These are phyloP conservation scores for Thecaphora thlaspeos DNA, from an alignment of 1,284 basidiomycete genomes.

Conservation along the genomic window DNA sequence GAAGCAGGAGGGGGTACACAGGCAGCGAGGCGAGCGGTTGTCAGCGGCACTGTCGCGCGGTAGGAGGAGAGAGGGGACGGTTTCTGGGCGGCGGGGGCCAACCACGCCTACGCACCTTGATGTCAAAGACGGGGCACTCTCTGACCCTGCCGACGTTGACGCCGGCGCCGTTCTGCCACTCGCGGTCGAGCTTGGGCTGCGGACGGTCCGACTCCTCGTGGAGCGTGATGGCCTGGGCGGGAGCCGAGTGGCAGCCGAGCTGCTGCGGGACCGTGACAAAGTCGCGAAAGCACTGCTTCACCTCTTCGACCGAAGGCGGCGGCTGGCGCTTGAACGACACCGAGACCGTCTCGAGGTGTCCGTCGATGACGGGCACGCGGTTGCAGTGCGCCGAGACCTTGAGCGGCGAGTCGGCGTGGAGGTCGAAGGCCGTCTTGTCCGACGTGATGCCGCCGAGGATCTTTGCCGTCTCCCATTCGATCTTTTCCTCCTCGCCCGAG, in stretches of 20 bases:
- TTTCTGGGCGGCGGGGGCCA: no score
- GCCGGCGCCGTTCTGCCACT: slow-evolving; percentile 86
- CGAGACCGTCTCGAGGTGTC: slow-evolving; percentile 83
- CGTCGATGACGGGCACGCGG: slow-evolving; percentile 88
- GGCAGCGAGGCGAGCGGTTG: no score
- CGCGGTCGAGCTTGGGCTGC: slow-evolving; percentile 87
- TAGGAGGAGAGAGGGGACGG: no score
- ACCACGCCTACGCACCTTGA: slow-evolving; percentile 45
- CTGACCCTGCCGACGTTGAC: slow-evolving; percentile 89
- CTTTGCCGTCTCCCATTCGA: slow-evolving; percentile 97
- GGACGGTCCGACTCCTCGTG: slow-evolving; percentile 91
- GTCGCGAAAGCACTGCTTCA: slow-evolving; percentile 73
- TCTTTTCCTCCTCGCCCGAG: slow-evolving; percentile 82
- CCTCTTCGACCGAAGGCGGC: slow-evolving; percentile 81
- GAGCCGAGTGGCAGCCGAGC: slow-evolving; percentile 82
- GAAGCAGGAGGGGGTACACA: not conserved
- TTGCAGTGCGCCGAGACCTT: slow-evolving; percentile 87
- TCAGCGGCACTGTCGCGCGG: no score
- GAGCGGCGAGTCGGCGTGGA: slow-evolving; percentile 76
- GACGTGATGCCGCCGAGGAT: slow-evolving; percentile 70
- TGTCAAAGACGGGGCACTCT: slow-evolving; percentile 83
- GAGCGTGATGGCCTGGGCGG: slow-evolving; percentile 80
- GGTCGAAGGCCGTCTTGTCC: slow-evolving; percentile 67
- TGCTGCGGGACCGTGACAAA: slow-evolving; percentile 78
- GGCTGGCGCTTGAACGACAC: slow-evolving; percentile 79